A percentile compares a stretch with the other conserved stretches of the same genome.
phyloP scores from a whole-genome alignment of 2,329 filamentous ascomycete species.

The Colletotrichum chrysophilum region DNA sequence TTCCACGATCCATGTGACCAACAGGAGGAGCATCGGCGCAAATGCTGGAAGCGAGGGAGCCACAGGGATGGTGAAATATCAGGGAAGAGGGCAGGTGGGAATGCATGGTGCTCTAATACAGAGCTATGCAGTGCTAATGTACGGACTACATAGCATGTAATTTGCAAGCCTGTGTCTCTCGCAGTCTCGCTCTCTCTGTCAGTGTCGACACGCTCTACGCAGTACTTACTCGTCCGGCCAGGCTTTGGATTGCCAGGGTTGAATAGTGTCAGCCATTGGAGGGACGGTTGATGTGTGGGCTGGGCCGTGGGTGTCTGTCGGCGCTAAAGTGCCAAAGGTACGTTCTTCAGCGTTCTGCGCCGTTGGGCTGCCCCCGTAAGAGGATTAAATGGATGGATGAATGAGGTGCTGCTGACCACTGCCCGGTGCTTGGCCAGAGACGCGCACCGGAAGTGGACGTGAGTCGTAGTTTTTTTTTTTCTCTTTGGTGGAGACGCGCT shows the following conservation, averaged over 20 bases:
- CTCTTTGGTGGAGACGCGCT: constrained; percentile 23
- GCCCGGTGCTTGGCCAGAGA: not conserved
- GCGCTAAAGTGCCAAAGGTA: constrained; percentile 5
- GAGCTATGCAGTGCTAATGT: not conserved
- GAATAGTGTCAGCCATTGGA: not conserved
- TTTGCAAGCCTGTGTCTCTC: not conserved
- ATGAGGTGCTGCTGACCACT: not conserved
- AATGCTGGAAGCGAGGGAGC: not conserved
- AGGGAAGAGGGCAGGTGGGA: not conserved
- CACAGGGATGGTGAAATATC: constrained; percentile 3
- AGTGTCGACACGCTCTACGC: not conserved
- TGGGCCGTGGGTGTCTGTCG: not conserved
- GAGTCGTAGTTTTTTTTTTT: not conserved
- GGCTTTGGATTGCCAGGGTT: constrained; percentile 2
- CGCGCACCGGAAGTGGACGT: constrained; percentile 16
- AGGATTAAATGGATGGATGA: not conserved
- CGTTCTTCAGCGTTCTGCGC: constrained; percentile 21
- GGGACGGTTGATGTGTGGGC: not conserved
- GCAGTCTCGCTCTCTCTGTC: not conserved
- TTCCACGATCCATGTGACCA: not conserved
- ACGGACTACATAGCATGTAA: not conserved
- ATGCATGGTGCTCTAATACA: not conserved
- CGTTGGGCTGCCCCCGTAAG: not conserved
- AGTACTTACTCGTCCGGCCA: not conserved
- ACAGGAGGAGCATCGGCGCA: not conserved